Evolutionary conservation across 495 filamentous ascomycete genomes (phyloP), one percentile per base, ranked within the genome.

Genomic region (Xylaria curta): DNA sequence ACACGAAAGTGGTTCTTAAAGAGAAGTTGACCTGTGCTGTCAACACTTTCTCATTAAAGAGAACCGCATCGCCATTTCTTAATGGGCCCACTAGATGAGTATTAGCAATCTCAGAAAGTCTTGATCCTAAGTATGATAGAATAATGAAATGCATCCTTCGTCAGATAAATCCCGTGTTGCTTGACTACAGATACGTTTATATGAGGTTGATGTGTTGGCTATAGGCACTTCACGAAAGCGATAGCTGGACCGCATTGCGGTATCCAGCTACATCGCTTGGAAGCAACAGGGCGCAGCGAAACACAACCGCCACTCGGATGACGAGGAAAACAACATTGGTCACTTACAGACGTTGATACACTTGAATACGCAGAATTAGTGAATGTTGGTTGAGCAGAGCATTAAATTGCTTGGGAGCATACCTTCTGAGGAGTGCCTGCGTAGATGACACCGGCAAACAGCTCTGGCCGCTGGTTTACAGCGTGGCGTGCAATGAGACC

Each of bases 1-100:
- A 90, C 26, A 91, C 88, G 75, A 91, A 99, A 67, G 88, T 93
- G 3, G 93, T 97, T 8, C 95, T 91, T 51, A 99, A 88, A 1
- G 92, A 94, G 80, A 99, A 98, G 80, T 95, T 97, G 63, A 97
- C 95, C 80, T 97, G 94, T 0, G 96, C 94, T 1, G 95, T 97
- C 2, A 99, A 85, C 2, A 98, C 93, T 69, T 93, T 93, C 26
- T 94, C 94, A 76, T 94, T 97, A 44, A 99, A 82, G 4, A 97
- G 85, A 1, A 98, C 96, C 33, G 94, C 91, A 76, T 98, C 95
- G 15, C 94, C 94, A 76, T 96, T 97, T 56, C 95, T 89, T 3
- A 99, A 76, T 0, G 95, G 95, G 1, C 95, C 95, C 17, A 98
- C 87, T 59, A 97, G 95, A 79, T 21, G 8, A 67, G 21, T n/a